phyloP scores from a whole-genome alignment of 1,284 basidiomycete species.

The Cutaneotrichosporon spelunceum region DNA sequence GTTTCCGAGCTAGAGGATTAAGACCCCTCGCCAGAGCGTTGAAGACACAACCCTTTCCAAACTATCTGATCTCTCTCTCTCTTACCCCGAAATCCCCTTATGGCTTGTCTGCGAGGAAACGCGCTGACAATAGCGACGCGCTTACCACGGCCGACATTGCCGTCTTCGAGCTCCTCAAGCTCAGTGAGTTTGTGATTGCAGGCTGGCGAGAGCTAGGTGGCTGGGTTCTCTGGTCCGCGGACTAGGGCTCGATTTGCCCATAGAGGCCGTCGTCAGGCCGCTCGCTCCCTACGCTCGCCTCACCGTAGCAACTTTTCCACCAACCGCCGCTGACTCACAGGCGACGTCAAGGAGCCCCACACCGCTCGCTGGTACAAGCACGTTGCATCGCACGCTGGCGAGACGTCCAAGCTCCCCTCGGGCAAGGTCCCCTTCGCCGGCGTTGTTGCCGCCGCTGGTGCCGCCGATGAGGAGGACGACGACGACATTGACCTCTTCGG shows the following conservation, averaged over 20 bases:
- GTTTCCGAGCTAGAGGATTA: constrained; percentile 94
- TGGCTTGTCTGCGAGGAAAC: neutral
- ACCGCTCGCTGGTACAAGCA: constrained; percentile 91
- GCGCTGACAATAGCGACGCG: constrained; percentile 65
- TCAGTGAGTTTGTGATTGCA: constrained; percentile 6
- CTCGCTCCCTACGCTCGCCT: neutral
- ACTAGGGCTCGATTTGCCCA: neutral
- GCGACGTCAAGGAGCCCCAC: constrained; percentile 66
- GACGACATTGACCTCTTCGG: constrained; percentile 92
- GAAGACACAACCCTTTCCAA: constrained; percentile 60
- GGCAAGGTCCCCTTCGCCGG: constrained; percentile 78
- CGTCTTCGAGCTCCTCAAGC: constrained; percentile 69
- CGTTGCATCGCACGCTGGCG: constrained; percentile 79
- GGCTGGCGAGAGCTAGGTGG: neutral
- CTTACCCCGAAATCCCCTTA: constrained; percentile 19
- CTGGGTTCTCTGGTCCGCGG: neutral
- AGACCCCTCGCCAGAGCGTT: constrained; percentile 78
- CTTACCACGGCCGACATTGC: constrained; percentile 95
- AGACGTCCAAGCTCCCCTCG: constrained; percentile 74
- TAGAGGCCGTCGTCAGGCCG: neutral
- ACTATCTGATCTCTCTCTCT: constrained; percentile 81
- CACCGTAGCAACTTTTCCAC: neutral
- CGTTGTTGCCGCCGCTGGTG: constrained; percentile 55
- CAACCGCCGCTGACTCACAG: constrained; percentile 38
- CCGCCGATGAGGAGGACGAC: constrained; percentile 67